Evolutionary conservation across 768 basidiomycete genomes (phyloP).

Genomic region (Phlebiopsis flavidoalba): DNA sequence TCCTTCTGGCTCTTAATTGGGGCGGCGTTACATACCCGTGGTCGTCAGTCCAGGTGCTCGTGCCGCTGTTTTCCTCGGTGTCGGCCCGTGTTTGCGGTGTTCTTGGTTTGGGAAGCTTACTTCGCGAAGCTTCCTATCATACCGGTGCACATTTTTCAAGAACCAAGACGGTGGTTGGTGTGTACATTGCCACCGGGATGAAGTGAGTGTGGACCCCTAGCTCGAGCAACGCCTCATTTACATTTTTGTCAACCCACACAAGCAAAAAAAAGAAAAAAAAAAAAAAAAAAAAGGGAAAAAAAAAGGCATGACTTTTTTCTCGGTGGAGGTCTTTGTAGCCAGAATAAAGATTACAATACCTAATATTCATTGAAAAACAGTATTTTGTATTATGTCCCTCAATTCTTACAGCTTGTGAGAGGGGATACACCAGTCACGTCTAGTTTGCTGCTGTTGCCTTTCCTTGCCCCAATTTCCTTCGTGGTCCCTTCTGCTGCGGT

Average conservation of each 20-base stretch:
- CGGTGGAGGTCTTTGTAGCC: too few relatives aligned
- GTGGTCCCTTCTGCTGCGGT: conserved; percentile 12
- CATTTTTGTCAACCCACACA: too few relatives aligned
- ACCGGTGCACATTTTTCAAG: conserved; percentile 30
- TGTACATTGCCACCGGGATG: conserved; percentile 25
- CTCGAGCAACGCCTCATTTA: neutral
- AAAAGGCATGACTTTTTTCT: conserved; percentile 19
- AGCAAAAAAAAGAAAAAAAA: too few relatives aligned
- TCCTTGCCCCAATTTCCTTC: conserved; percentile 26
- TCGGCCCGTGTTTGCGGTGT: conserved; percentile 26
- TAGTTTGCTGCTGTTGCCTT: conserved; percentile 35
- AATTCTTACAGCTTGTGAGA: conserved; percentile 35
- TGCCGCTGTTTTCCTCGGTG: conserved; percentile 31
- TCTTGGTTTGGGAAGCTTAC: conserved; percentile 23
- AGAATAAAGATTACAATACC: too few relatives aligned
- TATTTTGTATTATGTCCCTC: conserved; percentile 32
- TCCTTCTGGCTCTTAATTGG: conserved; percentile 24
- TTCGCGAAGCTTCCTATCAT: conserved; percentile 13
- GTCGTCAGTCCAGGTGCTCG: conserved; percentile 27
- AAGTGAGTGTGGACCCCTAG: conserved; percentile 9
- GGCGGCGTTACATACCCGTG: conserved; percentile 33
- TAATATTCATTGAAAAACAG: neutral
- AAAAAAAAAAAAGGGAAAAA: too few relatives aligned
- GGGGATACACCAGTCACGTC: conserved; percentile 32
- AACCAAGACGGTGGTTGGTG: conserved; percentile 28